These are phyloP conservation scores for Drosera spatulata DNA, from an alignment of 179 eudicot species.

Conservation along the genomic window DNA sequence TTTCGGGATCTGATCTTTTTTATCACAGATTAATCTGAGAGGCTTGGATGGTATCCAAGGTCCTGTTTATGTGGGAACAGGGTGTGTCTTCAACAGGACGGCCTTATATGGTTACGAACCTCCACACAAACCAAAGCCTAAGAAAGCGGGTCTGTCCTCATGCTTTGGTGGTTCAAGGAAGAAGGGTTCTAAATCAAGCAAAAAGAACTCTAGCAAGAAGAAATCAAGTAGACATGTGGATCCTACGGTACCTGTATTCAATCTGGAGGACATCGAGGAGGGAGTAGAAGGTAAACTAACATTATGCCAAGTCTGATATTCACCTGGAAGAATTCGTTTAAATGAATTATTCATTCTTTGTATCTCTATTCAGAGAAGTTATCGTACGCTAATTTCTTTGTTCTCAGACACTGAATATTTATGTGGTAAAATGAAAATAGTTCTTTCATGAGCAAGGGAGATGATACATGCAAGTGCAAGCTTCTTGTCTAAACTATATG, in stretches of 20 bases:
- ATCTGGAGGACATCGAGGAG: constrained; percentile 54
- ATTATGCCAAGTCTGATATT: neutral
- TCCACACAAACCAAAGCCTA: constrained; percentile 33
- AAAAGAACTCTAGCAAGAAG: constrained; percentile 43
- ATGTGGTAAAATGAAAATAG: too few species aligned
- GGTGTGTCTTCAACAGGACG: constrained; percentile 61
- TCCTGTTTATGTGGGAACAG: constrained; percentile 70
- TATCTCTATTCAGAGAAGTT: too few species aligned
- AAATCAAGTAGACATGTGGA: constrained; percentile 35
- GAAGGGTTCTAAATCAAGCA: constrained; percentile 28
- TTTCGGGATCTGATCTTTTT: constrained; percentile 1
- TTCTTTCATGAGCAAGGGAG: too few species aligned
- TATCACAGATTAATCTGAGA: constrained; percentile 48
- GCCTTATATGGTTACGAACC: constrained; percentile 66
- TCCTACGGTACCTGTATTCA: constrained; percentile 50
- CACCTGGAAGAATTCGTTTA: neutral
- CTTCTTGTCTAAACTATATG: too few species aligned
- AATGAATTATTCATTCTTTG: neutral
- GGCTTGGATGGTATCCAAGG: constrained; percentile 70
- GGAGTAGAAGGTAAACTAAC: constrained; percentile 40
- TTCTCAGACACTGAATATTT: neutral
- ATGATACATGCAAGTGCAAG: too few species aligned
- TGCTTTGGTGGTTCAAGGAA: constrained; percentile 41
- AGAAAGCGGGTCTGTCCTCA: constrained; percentile 29
- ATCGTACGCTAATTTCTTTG: neutral